Conservation (phyloP, 2,329 filamentous ascomycete genomes). For the Calonectria henricotiae region DNA sequence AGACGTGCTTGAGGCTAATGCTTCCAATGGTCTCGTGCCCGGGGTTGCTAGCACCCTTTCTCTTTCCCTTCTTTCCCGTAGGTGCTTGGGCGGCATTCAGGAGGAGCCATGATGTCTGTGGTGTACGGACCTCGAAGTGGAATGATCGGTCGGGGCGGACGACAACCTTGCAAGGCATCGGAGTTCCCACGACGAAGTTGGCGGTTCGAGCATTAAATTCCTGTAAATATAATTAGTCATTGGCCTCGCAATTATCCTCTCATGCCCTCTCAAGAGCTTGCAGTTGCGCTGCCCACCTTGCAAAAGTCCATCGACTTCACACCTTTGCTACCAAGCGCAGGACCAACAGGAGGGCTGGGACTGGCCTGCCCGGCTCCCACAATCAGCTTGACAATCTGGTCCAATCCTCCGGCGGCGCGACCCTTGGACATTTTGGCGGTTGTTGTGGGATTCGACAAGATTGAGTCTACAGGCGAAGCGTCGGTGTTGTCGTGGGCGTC, state of each 20-base stretch:
- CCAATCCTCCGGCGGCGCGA: slow-evolving; percentile 61
- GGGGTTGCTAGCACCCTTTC: slow-evolving; percentile 83
- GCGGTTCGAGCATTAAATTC: slow-evolving; percentile 97
- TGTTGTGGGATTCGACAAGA: slow-evolving; percentile 37
- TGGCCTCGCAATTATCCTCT: background rate
- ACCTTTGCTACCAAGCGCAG: slow-evolving; percentile 95
- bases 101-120: slow-evolving; percentile 92
- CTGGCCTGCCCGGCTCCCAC: slow-evolving; percentile 96
- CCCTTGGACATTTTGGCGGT: slow-evolving; percentile 69
- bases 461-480: slow-evolving; percentile 33
- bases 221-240: slow-evolving; percentile 64
- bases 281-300: slow-evolving; percentile 76
- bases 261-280: background rate
- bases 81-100: slow-evolving; percentile 86
- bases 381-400: slow-evolving; percentile 96
- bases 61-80: slow-evolving; percentile 80
- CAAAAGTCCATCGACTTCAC: slow-evolving; percentile 99
- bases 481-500: slow-evolving; percentile 37
- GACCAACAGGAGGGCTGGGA: slow-evolving; percentile 95
- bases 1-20: slow-evolving; percentile 94
- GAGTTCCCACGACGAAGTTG: slow-evolving; percentile 86
- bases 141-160: slow-evolving; percentile 96
- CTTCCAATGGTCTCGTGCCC: slow-evolving; percentile 86
- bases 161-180: slow-evolving; percentile 90
- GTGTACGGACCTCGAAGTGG: slow-evolving; percentile 92